Conservation (phyloP, 2,329 filamentous ascomycete genomes). For the Pseudohalonectria lignicola region DNA sequence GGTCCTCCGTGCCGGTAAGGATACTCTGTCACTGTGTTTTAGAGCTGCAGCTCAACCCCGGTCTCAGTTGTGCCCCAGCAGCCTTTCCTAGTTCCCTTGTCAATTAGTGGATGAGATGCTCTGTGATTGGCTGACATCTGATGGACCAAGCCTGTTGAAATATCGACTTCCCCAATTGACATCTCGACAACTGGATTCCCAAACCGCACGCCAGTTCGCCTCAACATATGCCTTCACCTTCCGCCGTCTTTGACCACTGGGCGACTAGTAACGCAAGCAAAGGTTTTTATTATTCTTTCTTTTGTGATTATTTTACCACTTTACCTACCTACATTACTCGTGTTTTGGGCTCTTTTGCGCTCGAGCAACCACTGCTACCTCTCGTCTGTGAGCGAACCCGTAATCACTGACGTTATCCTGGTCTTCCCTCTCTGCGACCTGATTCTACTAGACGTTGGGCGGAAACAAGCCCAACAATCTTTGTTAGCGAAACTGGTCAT, state of each 20-base stretch:
- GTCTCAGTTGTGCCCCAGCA: too few relatives aligned
- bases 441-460: slow-evolving; percentile 4
- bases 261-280: neutral
- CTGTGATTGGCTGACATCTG: neutral
- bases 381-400: too few relatives aligned
- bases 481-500: slow-evolving; percentile 18
- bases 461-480: slow-evolving; percentile 13
- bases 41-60: too few relatives aligned
- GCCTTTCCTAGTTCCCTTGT: too few relatives aligned
- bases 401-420: neutral
- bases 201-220: neutral
- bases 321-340: too few relatives aligned
- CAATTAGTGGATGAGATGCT: too few relatives aligned
- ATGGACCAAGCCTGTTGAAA: neutral
- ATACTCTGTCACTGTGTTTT: too few relatives aligned
- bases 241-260: slow-evolving; percentile 1
- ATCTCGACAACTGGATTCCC: too few relatives aligned
- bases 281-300: slow-evolving; percentile 2
- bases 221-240: slow-evolving; percentile 1
- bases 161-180: neutral
- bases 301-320: too few relatives aligned
- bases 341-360: too few relatives aligned
- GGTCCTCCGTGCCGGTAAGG: too few relatives aligned
- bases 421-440: neutral
- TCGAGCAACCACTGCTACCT: too few relatives aligned